These are phyloP conservation scores for Chlamydomonas sp. DNA, from an alignment of 139 green algal species.

Conservation along the genomic window DNA sequence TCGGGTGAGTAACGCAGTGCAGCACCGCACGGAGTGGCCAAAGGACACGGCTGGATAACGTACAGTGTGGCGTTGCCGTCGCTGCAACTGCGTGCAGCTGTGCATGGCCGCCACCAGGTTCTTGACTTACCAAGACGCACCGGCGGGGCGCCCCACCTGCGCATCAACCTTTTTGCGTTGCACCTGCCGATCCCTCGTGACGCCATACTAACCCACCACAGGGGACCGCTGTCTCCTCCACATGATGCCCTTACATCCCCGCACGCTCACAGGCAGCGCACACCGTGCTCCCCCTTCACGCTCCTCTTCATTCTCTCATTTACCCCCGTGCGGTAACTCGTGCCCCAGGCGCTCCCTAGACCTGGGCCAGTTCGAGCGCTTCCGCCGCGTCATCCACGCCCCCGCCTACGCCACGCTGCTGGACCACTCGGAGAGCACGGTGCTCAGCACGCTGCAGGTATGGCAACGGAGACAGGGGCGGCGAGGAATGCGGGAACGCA, in stretches of 20 bases:
- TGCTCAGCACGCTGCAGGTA: slow-evolving; percentile 65
- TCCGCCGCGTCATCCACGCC: slow-evolving; percentile 73
- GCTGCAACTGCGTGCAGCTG: no score
- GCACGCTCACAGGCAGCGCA: no score
- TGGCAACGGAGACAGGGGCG: not conserved
- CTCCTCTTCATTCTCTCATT: not conserved
- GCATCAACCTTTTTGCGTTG: no score
- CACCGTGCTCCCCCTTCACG: not conserved
- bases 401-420: slow-evolving; percentile 63
- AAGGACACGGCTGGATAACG: not conserved
- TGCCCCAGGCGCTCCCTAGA: slow-evolving; percentile 61
- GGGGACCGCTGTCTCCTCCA: no score
- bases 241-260: no score
- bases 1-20: slow-evolving; percentile 54
- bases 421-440: slow-evolving; percentile 45
- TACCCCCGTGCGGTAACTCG: not conserved
- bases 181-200: no score
- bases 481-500: not conserved
- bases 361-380: slow-evolving; percentile 82
- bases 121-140: no score
- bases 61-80: no score
- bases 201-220: no score
- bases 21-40: not conserved
- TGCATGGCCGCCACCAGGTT: no score
- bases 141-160: no score